Evolutionary conservation across 2,329 filamentous ascomycete species (phyloP).

Genomic region (Nemania diffusa): DNA sequence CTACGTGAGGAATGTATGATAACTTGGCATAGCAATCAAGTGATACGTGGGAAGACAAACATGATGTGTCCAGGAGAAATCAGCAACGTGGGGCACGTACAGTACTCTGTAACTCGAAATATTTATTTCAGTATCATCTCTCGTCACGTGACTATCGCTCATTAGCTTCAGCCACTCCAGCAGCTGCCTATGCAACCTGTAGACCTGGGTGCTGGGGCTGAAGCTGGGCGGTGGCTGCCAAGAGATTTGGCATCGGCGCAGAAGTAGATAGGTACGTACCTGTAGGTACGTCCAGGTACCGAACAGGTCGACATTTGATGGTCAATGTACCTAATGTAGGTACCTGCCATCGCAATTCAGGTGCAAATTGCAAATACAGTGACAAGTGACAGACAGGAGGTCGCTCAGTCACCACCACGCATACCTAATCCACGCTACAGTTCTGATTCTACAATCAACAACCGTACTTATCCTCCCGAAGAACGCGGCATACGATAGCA

Average conservation of each 20-base stretch:
- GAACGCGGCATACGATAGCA: background rate
- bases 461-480: conserved; percentile 1
- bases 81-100: too few species aligned
- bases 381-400: conserved; percentile 21
- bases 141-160: background rate
- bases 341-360: conserved; percentile 24
- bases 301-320: background rate
- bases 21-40: too few species aligned
- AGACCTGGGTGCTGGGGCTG: background rate
- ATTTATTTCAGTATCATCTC: background rate
- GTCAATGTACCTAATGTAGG: conserved; percentile 3
- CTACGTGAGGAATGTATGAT: too few species aligned
- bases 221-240: conserved; percentile 8
- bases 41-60: too few species aligned
- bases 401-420: conserved; percentile 21
- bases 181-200: background rate
- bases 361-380: conserved; percentile 28
- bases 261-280: background rate
- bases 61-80: too few species aligned
- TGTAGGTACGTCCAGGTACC: conserved; percentile 11
- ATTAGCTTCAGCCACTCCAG: background rate
- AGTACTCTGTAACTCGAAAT: too few species aligned
- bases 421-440: conserved; percentile 16
- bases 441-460: conserved; percentile 8
- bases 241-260: conserved; percentile 4